Evolutionary conservation across 106 monocot species (phyloP), one percentile per base, ranked within the genome.

Genomic region (Xerophyta viscosa): DNA sequence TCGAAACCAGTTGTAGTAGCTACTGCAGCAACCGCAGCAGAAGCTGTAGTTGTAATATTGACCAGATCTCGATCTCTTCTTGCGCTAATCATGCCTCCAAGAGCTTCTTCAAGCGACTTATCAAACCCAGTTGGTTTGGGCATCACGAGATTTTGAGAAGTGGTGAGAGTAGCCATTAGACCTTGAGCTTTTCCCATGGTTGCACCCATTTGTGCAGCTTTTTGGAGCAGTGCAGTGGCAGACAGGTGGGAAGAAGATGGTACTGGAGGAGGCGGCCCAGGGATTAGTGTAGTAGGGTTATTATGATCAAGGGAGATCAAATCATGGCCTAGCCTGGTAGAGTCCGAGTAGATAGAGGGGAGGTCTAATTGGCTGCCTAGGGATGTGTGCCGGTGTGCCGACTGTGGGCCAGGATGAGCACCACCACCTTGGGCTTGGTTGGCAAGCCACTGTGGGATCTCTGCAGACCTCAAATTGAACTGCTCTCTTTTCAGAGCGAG

Each of bases 121-220:
- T 37, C 31, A 20, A n/a, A 33, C 5, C 17, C 54, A 0, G 54
- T 19, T 20, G 33, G 19, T 2, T 4, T 8, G 22, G 17, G 18
- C 3, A 31, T 27, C 50, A 50, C 26, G 23, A n/a, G n/a, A n/a
- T n/a, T n/a, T n/a, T n/a, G n/a, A n/a, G n/a, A n/a, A n/a, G n/a
- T n/a, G 18, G 21, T 37, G 20, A 21, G 52, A 39, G 37, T 49
- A 13, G 37, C 57, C 53, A 60, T 61, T 18, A 33, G 65, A 20
- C 25, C 18, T 20, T 59, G 22, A 2, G 62, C 23, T 11, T 49
- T 41, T 30, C 71, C 60, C 63, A 68, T 72, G 17, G 65, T 77
- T 47, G 77, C 77, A 57, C 82, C 82, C 82, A 82, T 73, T 61
- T 74, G 70, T 46, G 77, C 77, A 50, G 77, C 83, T 55, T 83